Percentiles rank a stretch among this genome's conserved stretches.
These are phyloP conservation scores for Phialocephala sp. DNA, from an alignment of 2,329 filamentous ascomycete genomes.

Conservation along the genomic window DNA sequence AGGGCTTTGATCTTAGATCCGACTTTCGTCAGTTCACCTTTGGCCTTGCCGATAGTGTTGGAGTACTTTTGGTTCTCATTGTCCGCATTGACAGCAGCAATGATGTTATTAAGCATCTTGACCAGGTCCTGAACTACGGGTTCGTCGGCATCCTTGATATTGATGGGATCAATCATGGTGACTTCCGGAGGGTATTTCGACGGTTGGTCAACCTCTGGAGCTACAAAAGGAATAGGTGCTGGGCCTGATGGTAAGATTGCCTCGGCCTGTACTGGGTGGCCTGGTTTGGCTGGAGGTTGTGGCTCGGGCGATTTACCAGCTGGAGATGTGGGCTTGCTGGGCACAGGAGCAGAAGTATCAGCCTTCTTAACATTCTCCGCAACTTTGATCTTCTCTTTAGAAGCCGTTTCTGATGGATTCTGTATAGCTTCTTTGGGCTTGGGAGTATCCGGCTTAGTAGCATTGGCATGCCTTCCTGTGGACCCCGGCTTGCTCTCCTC, in stretches of 20 bases:
- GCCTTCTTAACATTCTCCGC: conserved; percentile 45
- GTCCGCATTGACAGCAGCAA: conserved; percentile 90
- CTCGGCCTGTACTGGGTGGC: conserved; percentile 23
- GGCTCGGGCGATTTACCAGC: conserved; percentile 35
- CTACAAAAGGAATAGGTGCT: conserved; percentile 44
- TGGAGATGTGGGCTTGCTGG: conserved; percentile 27
- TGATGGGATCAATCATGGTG: conserved; percentile 77
- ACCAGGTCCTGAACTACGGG: conserved; percentile 91
- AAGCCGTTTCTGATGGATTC: conserved; percentile 38
- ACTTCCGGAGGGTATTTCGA: conserved; percentile 66
- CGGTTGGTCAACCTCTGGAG: conserved; percentile 69
- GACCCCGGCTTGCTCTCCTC: conserved; percentile 58
- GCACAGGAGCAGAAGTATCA: conserved; percentile 34
- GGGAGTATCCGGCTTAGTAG: conserved; percentile 41
- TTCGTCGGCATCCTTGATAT: conserved; percentile 77
- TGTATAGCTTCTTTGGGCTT: conserved; percentile 40
- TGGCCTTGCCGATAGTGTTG: conserved; percentile 81
- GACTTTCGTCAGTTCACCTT: conserved; percentile 79
- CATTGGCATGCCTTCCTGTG: conserved; percentile 65
- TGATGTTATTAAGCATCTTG: conserved; percentile 95
- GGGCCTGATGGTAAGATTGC: conserved; percentile 5
- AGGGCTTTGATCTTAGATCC: conserved; percentile 78
- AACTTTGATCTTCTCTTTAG: conserved; percentile 41
- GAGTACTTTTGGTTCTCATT: conserved; percentile 78
- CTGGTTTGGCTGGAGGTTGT: conserved; percentile 28